Percentiles rank a stretch among this genome's conserved stretches.
phyloP scores from a whole-genome alignment of 2,329 filamentous ascomycete genomes.

The Alternaria angustiovoidea region DNA sequence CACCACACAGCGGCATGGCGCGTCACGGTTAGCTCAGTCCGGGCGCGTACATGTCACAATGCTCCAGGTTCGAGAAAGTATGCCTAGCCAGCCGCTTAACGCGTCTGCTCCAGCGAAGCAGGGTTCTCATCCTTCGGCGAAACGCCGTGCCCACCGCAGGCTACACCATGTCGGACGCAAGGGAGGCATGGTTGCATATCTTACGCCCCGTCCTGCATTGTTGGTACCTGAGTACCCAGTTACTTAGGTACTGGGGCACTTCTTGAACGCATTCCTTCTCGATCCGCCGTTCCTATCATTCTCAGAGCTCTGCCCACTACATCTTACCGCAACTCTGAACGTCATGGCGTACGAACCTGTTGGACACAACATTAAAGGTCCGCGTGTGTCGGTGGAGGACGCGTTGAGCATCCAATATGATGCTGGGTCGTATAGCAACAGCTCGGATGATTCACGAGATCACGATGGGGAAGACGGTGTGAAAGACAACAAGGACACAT shows the following conservation, averaged over 20 bases:
- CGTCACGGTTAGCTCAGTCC: neutral
- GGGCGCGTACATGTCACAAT: neutral
- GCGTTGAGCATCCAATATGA: constrained; percentile 19
- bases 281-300: neutral
- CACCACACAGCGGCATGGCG: constrained; percentile 1
- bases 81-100: neutral
- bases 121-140: neutral
- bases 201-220: neutral
- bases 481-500: neutral
- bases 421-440: constrained; percentile 9
- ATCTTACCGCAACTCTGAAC: too few species aligned
- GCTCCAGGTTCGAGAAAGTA: neutral
- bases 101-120: neutral
- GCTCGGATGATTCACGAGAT: constrained; percentile 3
- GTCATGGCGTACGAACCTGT: constrained; percentile 12
- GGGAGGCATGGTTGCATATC: neutral
- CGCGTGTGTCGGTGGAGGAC: neutral
- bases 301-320: neutral
- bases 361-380: neutral
- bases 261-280: neutral
- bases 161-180: neutral
- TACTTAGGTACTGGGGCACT: neutral
- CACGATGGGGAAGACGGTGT: neutral
- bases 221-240: neutral
- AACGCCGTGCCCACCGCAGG: neutral